Evolutionary conservation across 2,329 filamentous ascomycete genomes (phyloP), one percentile per base, ranked within the genome.

Genomic region (Xylaria sp.): DNA sequence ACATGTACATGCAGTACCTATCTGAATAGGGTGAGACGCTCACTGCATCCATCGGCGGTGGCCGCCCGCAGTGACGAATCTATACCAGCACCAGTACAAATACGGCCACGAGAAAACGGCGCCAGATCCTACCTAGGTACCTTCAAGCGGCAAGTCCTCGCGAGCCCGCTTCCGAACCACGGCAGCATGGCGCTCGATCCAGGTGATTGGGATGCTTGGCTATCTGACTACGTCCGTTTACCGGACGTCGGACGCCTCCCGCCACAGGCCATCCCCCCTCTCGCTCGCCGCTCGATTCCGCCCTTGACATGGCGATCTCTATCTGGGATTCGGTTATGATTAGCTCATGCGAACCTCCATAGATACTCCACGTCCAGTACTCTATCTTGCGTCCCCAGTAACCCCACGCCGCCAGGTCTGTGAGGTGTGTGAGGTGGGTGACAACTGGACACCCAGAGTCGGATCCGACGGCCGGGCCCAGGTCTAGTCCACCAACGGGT

Each of bases 61-160:
- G n/a, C n/a, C n/a, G n/a, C n/a, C n/a, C n/a, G n/a, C n/a, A n/a
- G n/a, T n/a, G n/a, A n/a, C n/a, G n/a, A n/a, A n/a, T n/a, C n/a
- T n/a, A n/a, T n/a, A n/a, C n/a, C n/a, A n/a, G n/a, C n/a, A n/a
- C n/a, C n/a, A n/a, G n/a, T n/a, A n/a, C n/a, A n/a, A 25, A 23
- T 44, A 21, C 13, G 27, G 47, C n/a, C n/a, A 31, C 27, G 11
- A 31, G 37, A 10, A 23, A 23, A 17, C 37, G 25, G 55, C 25
- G 62, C 62, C 35, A 66, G 64, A 62, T 71, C 65, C 46, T 71
- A 63, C n/a, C n/a, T n/a, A n/a, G n/a, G n/a, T n/a, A n/a, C 57
- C 70, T 67, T 19, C 33, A 66, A 71, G 48, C 31, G 70, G 70
- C 65, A 72, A 67, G 70, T 72, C 69, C 70, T 71, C 60, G 70